Conservation (phyloP, 352 stramenopile species). For the Globisporangium splendens region DNA sequence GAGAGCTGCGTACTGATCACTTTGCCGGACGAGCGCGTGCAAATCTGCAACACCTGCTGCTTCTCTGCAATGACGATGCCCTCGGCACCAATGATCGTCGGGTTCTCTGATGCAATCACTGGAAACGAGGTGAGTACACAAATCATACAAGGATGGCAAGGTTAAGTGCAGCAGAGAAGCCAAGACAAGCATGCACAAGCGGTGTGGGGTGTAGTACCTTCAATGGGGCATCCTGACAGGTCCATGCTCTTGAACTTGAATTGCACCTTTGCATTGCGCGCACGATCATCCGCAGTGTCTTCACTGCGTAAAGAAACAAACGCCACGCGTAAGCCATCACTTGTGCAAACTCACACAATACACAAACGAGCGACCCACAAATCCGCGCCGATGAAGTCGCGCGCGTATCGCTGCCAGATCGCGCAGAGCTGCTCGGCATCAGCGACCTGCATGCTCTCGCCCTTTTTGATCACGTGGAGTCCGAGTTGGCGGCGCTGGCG, state of each 20-base stretch:
- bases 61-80: constrained; percentile 72
- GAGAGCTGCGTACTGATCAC: constrained; percentile 48
- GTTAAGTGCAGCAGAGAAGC: too few relatives aligned
- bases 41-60: constrained; percentile 53
- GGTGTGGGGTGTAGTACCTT: constrained; percentile 35
- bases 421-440: constrained; percentile 58
- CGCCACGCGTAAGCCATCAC: background rate
- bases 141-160: too few relatives aligned
- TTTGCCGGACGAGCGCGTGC: constrained; percentile 18
- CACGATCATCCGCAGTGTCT: constrained; percentile 11
- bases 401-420: constrained; percentile 63
- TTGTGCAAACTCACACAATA: constrained; percentile 15
- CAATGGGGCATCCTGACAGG: constrained; percentile 61
- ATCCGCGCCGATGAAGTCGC: constrained; percentile 46
- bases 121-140: too few relatives aligned
- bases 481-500: constrained; percentile 51
- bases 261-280: constrained; percentile 28
- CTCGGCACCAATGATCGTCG: constrained; percentile 39
- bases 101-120: constrained; percentile 62
- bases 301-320: constrained; percentile 2
- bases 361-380: constrained; percentile 13
- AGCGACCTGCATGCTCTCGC: constrained; percentile 33
- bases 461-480: constrained; percentile 42
- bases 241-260: constrained; percentile 59
- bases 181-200: background rate